phyloP scores from a whole-genome alignment of 495 filamentous ascomycete genomes.

The Penicillium arizonense region DNA sequence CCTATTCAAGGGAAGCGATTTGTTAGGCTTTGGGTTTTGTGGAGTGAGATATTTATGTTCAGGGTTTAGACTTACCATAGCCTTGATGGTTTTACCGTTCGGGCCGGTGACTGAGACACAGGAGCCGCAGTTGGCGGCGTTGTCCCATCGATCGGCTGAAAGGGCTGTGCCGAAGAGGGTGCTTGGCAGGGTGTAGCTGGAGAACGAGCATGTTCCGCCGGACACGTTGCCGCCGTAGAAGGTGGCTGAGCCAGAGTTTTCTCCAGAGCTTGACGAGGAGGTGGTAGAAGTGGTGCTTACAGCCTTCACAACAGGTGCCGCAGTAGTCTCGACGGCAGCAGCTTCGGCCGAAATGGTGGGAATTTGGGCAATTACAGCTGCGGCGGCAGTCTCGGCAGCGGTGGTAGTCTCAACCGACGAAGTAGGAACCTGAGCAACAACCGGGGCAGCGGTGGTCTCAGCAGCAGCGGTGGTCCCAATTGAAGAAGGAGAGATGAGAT shows the following conservation, averaged over 20 bases:
- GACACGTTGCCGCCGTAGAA: constrained; percentile 58
- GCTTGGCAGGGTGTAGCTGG: constrained; percentile 55
- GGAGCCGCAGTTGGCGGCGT: constrained; percentile 53
- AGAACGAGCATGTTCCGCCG: constrained; percentile 58
- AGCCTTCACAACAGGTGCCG: constrained; percentile 3
- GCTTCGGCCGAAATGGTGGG: neutral
- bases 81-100: constrained; percentile 55
- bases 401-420: constrained; percentile 9
- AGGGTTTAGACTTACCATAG: constrained; percentile 48
- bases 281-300: constrained; percentile 9
- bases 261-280: constrained; percentile 9
- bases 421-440: neutral
- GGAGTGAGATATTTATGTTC: neutral
- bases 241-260: constrained; percentile 40
- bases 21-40: neutral
- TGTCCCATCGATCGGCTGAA: constrained; percentile 48
- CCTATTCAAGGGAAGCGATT: constrained; percentile 23
- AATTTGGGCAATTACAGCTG: neutral
- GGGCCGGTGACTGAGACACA: constrained; percentile 57
- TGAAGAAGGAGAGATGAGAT: constrained; percentile 6
- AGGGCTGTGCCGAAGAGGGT: constrained; percentile 54
- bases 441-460: constrained; percentile 4
- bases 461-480: constrained; percentile 9
- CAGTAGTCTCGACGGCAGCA: constrained; percentile 3
- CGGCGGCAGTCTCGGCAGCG: constrained; percentile 8